A percentile compares a stretch with the other conserved stretches of the same genome.
Conservation (phyloP, 164 flowering plant species). For the Magnolia sinica region DNA sequence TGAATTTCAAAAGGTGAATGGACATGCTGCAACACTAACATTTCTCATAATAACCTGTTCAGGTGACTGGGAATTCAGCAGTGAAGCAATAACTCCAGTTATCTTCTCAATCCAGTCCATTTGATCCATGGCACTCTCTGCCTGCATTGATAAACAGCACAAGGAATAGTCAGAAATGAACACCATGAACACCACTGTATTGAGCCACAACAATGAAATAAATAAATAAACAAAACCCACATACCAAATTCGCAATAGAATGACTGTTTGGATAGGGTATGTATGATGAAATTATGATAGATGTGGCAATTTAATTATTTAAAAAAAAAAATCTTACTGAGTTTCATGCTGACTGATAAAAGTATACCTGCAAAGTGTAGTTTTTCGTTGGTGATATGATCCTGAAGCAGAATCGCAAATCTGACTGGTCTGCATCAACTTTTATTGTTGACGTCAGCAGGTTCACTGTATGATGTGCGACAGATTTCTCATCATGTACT, state of each 20-base stretch:
- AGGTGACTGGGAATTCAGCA: slow-evolving; percentile 78
- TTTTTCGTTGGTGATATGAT: slow-evolving; percentile 95
- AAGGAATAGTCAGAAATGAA: not conserved
- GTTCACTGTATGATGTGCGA: slow-evolving; percentile 93
- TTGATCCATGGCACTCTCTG: slow-evolving; percentile 96
- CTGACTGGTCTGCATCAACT: slow-evolving; percentile 95
- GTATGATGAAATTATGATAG: not conserved
- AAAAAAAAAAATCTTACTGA: not conserved
- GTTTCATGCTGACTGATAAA: slow-evolving; percentile 8
- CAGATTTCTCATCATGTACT: slow-evolving; percentile 92
- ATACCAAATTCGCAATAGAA: not conserved
- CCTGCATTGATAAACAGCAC: slow-evolving; percentile 44
- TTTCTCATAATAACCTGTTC: slow-evolving; percentile 22
- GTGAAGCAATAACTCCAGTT: slow-evolving; percentile 97
- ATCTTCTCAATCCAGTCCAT: slow-evolving; percentile 99
- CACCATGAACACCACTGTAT: not conserved
- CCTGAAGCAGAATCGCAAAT: slow-evolving; percentile 92
- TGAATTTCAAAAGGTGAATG: not conserved
- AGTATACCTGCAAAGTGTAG: slow-evolving; percentile 87
- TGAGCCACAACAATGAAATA: not conserved
- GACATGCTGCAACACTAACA: not conserved
- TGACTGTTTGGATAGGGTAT: not conserved
- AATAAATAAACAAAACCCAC: not conserved
- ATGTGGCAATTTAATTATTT: not conserved
- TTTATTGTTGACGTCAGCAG: slow-evolving; percentile 95